Conservation (phyloP, 129 eudicot species). For the Pittosporum tobira region DNA sequence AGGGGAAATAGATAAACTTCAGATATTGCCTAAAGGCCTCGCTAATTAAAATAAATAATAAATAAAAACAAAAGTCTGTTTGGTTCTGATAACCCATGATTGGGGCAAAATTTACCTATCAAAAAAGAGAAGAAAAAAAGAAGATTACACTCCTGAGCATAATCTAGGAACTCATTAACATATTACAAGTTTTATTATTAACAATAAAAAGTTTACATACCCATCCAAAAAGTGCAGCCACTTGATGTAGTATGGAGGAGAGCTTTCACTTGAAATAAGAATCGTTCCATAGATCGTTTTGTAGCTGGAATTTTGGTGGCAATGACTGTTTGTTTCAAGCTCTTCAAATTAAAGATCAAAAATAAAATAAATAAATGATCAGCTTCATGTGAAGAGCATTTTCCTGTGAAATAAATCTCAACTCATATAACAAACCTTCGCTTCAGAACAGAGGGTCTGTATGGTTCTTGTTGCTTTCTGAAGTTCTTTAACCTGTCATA, state of each 20-base stretch:
- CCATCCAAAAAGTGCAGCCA: conserved; percentile 62
- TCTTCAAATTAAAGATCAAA: conserved; percentile 24
- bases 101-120: too few species aligned
- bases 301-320: conserved; percentile 74
- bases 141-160: background rate
- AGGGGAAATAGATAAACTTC: too few species aligned
- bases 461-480: conserved; percentile 81
- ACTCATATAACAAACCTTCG: conserved; percentile 44
- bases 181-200: background rate
- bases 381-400: conserved; percentile 2
- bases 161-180: background rate
- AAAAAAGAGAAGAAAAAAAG: too few species aligned
- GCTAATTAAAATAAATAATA: too few species aligned
- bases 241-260: conserved; percentile 59
- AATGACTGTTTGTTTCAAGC: conserved; percentile 63
- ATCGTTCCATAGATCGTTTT: conserved; percentile 81
- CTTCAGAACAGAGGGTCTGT: conserved; percentile 77
- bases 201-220: conserved; percentile 23
- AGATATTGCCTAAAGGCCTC: too few species aligned
- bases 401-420: conserved; percentile 1
- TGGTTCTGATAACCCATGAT: too few species aligned
- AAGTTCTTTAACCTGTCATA: conserved; percentile 51
- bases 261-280: conserved; percentile 66
- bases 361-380: background rate
- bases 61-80: too few species aligned